Evolutionary conservation across 2,329 filamentous ascomycete genomes (phyloP).

Genomic region (Herpotrichia juniperi): DNA sequence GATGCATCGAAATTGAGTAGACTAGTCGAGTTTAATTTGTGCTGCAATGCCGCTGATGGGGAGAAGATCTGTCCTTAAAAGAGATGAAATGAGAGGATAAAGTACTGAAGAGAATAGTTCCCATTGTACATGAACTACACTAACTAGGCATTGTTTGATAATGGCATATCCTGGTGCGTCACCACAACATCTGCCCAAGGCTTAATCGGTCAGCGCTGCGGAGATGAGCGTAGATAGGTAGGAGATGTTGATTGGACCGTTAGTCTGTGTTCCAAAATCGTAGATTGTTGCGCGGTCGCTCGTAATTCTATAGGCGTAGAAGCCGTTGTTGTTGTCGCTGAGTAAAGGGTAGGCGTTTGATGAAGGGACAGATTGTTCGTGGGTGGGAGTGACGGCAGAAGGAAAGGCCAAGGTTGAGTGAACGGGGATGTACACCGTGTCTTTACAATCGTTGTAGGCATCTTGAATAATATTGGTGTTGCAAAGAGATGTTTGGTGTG

Average conservation of each 20-base stretch:
- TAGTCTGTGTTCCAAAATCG: conserved; percentile 35
- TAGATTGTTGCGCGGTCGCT: conserved; percentile 26
- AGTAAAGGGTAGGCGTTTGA: conserved; percentile 28
- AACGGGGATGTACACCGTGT: background rate
- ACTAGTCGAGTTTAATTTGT: no score
- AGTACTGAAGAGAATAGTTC: no score
- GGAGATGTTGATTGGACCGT: conserved; percentile 30
- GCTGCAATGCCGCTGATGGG: no score
- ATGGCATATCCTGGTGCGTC: conserved; percentile 19
- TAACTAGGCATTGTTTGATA: no score
- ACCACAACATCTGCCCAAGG: conserved; percentile 34
- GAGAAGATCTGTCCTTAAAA: no score
- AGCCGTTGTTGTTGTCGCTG: conserved; percentile 32
- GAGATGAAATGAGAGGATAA: no score
- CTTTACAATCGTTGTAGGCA: background rate
- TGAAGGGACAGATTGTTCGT: conserved; percentile 18
- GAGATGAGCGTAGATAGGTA: conserved; percentile 27
- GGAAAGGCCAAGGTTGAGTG: background rate
- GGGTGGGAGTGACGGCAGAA: background rate
- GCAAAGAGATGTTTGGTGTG: no score
- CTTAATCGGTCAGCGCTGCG: conserved; percentile 25
- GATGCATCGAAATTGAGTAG: no score
- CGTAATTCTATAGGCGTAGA: conserved; percentile 29
- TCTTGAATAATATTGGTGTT: no score
- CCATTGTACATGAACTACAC: no score